These are phyloP conservation scores for Lophium mytilinum DNA, from an alignment of 495 filamentous ascomycete genomes.

Conservation along the genomic window DNA sequence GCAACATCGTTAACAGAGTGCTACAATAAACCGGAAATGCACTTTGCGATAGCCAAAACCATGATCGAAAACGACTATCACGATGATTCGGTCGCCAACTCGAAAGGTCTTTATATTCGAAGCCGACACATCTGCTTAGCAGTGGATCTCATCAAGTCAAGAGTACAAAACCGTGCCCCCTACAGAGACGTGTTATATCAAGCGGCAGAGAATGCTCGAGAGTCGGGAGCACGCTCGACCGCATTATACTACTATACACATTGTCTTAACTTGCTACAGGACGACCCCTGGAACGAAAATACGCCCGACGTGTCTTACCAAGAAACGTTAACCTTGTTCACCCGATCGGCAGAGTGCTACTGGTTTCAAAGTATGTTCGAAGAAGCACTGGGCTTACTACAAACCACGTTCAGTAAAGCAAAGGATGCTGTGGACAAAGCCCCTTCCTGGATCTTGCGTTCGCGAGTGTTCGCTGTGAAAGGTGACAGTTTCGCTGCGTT, in stretches of 20 bases:
- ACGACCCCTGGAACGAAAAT: slow-evolving; percentile 65
- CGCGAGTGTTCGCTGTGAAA: slow-evolving; percentile 62
- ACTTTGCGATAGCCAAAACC: slow-evolving; percentile 73
- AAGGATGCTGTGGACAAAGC: slow-evolving; percentile 65
- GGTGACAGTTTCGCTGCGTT: slow-evolving; percentile 65
- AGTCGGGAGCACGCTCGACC: slow-evolving; percentile 70
- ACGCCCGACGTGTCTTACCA: slow-evolving; percentile 69
- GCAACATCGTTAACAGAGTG: slow-evolving; percentile 61
- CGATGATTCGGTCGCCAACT: slow-evolving; percentile 26
- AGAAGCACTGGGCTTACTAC: slow-evolving; percentile 55
- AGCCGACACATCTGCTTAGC: slow-evolving; percentile 70
- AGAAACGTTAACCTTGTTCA: slow-evolving; percentile 70
- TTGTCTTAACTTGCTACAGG: slow-evolving; percentile 69
- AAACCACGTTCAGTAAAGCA: slow-evolving; percentile 56
- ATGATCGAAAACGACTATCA: slow-evolving; percentile 63
- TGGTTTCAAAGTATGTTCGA: slow-evolving; percentile 62
- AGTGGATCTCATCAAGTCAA: slow-evolving; percentile 59
- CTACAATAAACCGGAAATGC: slow-evolving; percentile 64
- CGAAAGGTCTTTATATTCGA: slow-evolving; percentile 50
- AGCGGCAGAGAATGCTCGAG: slow-evolving; percentile 64
- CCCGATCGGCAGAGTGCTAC: slow-evolving; percentile 70
- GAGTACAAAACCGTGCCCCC: slow-evolving; percentile 47
- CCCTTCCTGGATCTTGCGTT: slow-evolving; percentile 67
- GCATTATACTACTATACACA: slow-evolving; percentile 69
- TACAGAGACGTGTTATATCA: slow-evolving; percentile 69